phyloP scores from a whole-genome alignment of 345 rosid species.

The Reutealis trisperma region DNA sequence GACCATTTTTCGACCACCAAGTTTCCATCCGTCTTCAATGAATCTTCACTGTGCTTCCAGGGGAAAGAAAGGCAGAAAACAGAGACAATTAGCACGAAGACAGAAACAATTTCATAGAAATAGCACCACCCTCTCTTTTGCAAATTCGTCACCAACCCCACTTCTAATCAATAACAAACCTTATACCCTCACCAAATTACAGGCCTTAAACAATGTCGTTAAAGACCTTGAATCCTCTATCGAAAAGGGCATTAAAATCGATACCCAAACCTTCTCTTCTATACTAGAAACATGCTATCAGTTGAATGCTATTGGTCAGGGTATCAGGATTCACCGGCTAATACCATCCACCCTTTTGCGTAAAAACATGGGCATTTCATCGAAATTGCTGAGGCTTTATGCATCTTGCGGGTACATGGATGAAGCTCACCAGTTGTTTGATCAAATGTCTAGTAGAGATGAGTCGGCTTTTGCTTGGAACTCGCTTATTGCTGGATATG shows the following conservation, averaged over 20 bases:
- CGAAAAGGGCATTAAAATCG: conserved; percentile 53
- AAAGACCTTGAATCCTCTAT: conserved; percentile 59
- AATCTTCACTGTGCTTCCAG: conserved; percentile 31
- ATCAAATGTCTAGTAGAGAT: conserved; percentile 60
- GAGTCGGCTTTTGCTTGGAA: conserved; percentile 80
- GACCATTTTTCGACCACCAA: conserved; percentile 30
- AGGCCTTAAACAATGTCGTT: conserved; percentile 59
- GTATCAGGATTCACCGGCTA: conserved; percentile 54
- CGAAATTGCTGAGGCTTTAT: conserved; percentile 65
- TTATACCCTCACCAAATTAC: conserved; percentile 43
- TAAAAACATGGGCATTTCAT: conserved; percentile 52
- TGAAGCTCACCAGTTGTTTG: conserved; percentile 75
- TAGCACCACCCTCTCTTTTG: conserved; percentile 29
- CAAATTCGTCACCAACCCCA: conserved; percentile 60
- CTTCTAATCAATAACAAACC: conserved; percentile 40
- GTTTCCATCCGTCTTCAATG: conserved; percentile 10
- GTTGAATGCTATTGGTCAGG: conserved; percentile 53
- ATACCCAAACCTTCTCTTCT: conserved; percentile 61
- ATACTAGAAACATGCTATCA: conserved; percentile 69
- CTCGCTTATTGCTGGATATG: conserved; percentile 79
- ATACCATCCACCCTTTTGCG: conserved; percentile 56
- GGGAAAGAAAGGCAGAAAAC: conserved; percentile 40
- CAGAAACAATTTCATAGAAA: conserved; percentile 25
- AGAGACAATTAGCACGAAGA: conserved; percentile 14
- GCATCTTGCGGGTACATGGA: conserved; percentile 50